A percentile compares a stretch with the other conserved stretches of the same genome.
Evolutionary conservation across 2,329 filamentous ascomycete species (phyloP).

Genomic region (Microdochium trichocladiopsis): DNA sequence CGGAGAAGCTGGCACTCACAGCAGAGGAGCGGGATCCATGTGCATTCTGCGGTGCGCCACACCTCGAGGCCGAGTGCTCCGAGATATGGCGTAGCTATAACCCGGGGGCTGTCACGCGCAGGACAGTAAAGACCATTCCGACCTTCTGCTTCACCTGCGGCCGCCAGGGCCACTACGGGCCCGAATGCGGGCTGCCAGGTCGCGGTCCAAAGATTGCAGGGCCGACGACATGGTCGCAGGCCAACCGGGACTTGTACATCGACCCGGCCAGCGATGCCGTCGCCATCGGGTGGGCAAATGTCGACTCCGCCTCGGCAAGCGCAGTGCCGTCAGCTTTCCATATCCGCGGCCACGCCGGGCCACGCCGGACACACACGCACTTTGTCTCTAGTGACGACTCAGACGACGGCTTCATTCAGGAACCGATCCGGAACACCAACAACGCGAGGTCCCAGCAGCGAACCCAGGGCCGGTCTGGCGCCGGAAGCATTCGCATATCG

Average conservation of each 20-base stretch:
- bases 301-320: conserved; percentile 2
- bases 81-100: conserved; percentile 53
- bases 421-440: conserved; percentile 9
- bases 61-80: conserved; percentile 54
- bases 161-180: conserved; percentile 44
- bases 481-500: conserved; percentile 16
- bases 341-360: conserved; percentile 16
- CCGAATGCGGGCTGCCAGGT: conserved; percentile 39
- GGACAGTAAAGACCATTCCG: conserved; percentile 41
- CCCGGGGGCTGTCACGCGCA: conserved; percentile 28
- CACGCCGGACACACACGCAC: conserved; percentile 17
- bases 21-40: conserved; percentile 51
- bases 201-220: conserved; percentile 10
- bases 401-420: conserved; percentile 20
- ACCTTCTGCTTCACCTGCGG: conserved; percentile 52
- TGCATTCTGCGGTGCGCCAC: conserved; percentile 51
- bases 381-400: conserved; percentile 24
- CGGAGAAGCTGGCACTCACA: conserved; percentile 45
- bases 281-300: conserved; percentile 24
- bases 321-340: conserved; percentile 11
- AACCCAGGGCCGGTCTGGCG: conserved; percentile 3
- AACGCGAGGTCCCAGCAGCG: conserved; percentile 5
- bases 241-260: conserved; percentile 40
- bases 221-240: conserved; percentile 44
- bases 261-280: conserved; percentile 32